phyloP scores from a whole-genome alignment of 169 alveolate species.

The Cryptosporidium ryanae region DNA sequence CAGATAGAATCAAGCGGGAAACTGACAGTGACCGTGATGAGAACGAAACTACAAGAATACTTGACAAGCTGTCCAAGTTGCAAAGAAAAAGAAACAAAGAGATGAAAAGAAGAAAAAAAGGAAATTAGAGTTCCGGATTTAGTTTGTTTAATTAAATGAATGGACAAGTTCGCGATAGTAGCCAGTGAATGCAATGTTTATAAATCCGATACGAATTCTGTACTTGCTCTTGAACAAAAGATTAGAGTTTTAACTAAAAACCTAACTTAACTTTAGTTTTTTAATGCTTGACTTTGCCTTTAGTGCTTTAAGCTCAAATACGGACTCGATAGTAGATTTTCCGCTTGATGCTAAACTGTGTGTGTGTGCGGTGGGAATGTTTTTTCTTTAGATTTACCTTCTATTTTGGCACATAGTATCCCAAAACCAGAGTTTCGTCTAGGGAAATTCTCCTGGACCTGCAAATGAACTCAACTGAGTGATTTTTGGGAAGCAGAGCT shows the following conservation, averaged over 20 bases:
- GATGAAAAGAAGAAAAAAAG: constrained; percentile 51
- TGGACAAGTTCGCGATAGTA: no score
- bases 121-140: background rate
- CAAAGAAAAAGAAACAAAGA: constrained; percentile 57
- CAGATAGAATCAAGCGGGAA: constrained; percentile 14
- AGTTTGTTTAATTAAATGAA: background rate
- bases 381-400: background rate
- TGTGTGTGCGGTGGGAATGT: no score
- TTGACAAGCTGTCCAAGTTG: constrained; percentile 48
- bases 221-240: no score
- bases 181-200: no score
- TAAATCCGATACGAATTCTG: no score
- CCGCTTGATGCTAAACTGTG: no score
- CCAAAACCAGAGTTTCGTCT: constrained; percentile 1
- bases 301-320: no score
- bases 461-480: constrained; percentile 63
- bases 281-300: no score
- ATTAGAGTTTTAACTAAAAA: no score
- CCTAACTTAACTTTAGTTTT: no score
- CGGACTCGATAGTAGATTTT: no score
- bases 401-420: background rate
- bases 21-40: constrained; percentile 34
- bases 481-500: constrained; percentile 39
- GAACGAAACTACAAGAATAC: constrained; percentile 34
- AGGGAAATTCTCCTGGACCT: constrained; percentile 57